Conservation (phyloP, 192 early-diverging fungal genomes). For the Linnemannia elongata region DNA sequence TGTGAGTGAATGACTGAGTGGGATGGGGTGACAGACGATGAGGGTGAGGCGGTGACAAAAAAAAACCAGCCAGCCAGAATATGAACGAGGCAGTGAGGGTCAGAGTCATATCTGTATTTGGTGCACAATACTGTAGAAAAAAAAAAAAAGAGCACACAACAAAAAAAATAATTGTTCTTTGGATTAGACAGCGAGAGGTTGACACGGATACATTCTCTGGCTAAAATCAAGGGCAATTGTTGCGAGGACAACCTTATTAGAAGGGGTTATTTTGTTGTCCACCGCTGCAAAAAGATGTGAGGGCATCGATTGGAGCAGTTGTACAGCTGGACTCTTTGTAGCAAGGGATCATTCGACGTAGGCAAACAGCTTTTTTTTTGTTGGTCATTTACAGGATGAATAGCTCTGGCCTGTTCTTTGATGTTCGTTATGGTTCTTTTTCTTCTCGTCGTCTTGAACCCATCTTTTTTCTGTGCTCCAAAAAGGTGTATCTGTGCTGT, state of each 20-base stretch:
- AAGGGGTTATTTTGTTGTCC: no score
- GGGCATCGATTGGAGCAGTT: not conserved
- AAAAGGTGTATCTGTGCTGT: not conserved
- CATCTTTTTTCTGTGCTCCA: not conserved
- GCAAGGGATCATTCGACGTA: not conserved
- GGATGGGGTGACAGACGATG: not conserved
- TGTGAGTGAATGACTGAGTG: not conserved
- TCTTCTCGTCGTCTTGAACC: not conserved
- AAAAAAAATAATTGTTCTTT: no score
- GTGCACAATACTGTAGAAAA: not conserved
- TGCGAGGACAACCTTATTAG: no score
- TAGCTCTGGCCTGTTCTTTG: not conserved
- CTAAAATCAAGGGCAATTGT: no score
- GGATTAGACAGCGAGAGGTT: not conserved
- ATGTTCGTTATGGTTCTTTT: not conserved
- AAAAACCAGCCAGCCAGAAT: not conserved
- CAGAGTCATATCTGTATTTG: constrained; percentile 9
- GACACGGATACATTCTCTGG: not conserved
- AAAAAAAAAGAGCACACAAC: not conserved
- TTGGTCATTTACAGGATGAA: not conserved
- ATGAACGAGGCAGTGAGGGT: not conserved
- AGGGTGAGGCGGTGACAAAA: not conserved
- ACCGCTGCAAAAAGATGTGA: no score
- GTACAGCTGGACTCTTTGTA: not conserved
- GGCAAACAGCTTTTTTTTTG: not conserved